These are phyloP conservation scores for Cladophialophora carrionii DNA, from an alignment of 2,329 filamentous ascomycete species.

Conservation along the genomic window DNA sequence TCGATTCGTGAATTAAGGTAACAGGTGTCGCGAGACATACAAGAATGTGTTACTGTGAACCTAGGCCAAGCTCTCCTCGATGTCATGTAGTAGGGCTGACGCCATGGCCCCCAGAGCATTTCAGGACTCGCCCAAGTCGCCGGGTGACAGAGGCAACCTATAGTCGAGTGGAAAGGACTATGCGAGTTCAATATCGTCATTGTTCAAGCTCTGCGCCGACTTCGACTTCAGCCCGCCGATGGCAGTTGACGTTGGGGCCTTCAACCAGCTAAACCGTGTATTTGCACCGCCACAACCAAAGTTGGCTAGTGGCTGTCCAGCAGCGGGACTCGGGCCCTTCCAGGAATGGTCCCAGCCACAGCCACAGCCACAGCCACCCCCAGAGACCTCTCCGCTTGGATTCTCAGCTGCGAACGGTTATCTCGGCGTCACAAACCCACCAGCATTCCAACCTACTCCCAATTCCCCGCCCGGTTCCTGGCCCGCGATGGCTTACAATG, in stretches of 20 bases:
- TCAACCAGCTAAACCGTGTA: background rate
- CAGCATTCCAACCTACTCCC: slow-evolving; percentile 11
- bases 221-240: background rate
- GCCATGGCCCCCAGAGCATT: background rate
- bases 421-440: slow-evolving; percentile 25
- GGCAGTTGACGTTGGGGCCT: background rate
- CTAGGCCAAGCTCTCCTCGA: background rate
- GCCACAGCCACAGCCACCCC: background rate
- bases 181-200: background rate
- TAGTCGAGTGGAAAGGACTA: no score
- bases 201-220: background rate
- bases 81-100: background rate
- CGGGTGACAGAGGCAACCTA: no score
- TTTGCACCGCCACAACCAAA: background rate
- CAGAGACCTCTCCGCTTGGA: slow-evolving; percentile 6
- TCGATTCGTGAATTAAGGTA: background rate
- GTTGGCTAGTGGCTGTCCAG: background rate
- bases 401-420: slow-evolving; percentile 23
- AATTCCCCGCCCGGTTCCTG: slow-evolving; percentile 9
- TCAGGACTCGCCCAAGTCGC: background rate
- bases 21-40: background rate
- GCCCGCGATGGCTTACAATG: slow-evolving; percentile 29
- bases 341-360: background rate
- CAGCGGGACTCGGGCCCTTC: no score
- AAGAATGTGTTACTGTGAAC: background rate